Conservation (phyloP, 2,329 filamentous ascomycete genomes). For the Alternaria brassicicola region DNA sequence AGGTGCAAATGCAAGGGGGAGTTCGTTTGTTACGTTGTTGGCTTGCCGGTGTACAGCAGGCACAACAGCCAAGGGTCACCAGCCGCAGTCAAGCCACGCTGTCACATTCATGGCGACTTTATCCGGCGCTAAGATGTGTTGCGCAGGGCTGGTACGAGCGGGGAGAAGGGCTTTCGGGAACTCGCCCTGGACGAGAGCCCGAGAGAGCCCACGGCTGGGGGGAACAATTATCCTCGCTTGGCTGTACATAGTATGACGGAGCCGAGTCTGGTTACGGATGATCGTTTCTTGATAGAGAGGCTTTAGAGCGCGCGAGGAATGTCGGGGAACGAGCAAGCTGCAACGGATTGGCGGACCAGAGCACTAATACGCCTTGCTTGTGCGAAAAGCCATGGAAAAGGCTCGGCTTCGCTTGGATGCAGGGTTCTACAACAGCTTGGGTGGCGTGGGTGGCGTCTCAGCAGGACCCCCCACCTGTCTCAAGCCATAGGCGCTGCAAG, state of each 20-base stretch:
- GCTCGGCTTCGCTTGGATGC: conserved; percentile 29
- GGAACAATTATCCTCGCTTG: conserved; percentile 20
- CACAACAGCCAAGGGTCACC: conserved; percentile 31
- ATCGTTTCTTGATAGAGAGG: conserved; percentile 32
- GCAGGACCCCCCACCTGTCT: conserved; percentile 27
- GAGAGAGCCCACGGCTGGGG: conserved; percentile 25
- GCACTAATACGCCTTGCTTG: conserved; percentile 22
- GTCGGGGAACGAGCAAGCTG: conserved; percentile 24
- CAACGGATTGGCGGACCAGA: conserved; percentile 30
- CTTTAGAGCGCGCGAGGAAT: conserved; percentile 38
- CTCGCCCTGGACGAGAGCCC: conserved; percentile 26
- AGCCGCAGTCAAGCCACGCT: conserved; percentile 41
- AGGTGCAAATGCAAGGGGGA: conserved; percentile 29
- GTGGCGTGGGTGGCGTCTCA: conserved; percentile 43
- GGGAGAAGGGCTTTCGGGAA: conserved; percentile 22
- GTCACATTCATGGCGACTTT: conserved; percentile 30
- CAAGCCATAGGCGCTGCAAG: conserved; percentile 17
- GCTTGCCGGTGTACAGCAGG: conserved; percentile 18
- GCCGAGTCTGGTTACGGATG: conserved; percentile 21
- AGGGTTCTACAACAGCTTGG: conserved; percentile 27
- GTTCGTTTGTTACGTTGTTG: conserved; percentile 19
- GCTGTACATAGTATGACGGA: conserved; percentile 25
- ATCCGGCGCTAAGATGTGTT: conserved; percentile 25
- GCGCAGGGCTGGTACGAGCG: conserved; percentile 30
- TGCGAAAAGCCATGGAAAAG: conserved; percentile 21